phyloP scores from a whole-genome alignment of 257 asterid species.

The Cinchona pubescens region DNA sequence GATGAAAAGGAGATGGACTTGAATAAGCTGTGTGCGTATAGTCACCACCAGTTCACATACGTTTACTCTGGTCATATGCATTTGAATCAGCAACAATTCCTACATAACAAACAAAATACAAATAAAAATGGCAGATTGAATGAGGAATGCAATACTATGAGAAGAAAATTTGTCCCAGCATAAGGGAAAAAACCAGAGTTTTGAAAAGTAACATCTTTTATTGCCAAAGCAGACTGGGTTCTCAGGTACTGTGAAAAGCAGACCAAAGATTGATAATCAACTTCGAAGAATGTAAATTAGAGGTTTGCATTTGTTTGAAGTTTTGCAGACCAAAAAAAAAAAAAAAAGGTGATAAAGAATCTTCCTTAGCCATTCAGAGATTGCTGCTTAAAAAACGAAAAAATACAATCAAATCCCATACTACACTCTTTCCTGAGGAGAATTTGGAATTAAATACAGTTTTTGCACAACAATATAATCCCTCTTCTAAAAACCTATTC shows the following conservation, averaged over 20 bases:
- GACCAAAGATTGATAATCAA: not conserved
- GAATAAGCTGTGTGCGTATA: conserved; percentile 79
- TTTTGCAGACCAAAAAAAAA: too few relatives aligned
- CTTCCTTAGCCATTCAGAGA: not conserved
- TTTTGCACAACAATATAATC: not conserved
- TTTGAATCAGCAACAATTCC: conserved; percentile 81
- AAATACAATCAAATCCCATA: not conserved
- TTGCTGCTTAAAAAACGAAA: not conserved
- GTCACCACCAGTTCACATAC: conserved; percentile 94
- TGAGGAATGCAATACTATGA: not conserved
- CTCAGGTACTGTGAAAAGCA: not conserved
- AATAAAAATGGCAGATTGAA: not conserved
- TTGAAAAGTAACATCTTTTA: not conserved
- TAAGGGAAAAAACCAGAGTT: not conserved
- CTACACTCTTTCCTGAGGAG: not conserved
- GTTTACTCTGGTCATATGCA: conserved; percentile 90
- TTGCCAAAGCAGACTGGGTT: not conserved
- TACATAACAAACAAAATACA: conserved; percentile 25
- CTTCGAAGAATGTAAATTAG: not conserved
- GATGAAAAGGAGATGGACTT: conserved; percentile 91
- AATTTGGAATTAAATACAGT: not conserved
- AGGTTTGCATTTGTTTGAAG: too few relatives aligned
- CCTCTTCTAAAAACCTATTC: too few relatives aligned
- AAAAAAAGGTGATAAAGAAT: not conserved
- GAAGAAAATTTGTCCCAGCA: not conserved